Conservation (phyloP, 768 basidiomycete genomes). For the Pisolithus microcarpus region DNA sequence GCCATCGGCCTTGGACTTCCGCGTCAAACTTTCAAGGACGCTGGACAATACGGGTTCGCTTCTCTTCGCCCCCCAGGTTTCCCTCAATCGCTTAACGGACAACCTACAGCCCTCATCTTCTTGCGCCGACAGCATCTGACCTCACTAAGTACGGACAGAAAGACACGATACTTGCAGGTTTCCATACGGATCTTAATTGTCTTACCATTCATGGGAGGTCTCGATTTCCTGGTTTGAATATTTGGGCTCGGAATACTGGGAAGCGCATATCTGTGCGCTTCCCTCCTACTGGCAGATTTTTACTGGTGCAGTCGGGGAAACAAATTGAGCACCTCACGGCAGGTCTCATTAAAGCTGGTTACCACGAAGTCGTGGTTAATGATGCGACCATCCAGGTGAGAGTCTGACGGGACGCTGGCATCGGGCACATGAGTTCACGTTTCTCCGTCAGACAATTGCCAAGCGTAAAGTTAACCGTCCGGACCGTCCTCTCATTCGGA, state of each 20-base stretch:
- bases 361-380: constrained; percentile 91
- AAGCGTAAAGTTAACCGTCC: constrained; percentile 51
- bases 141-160: constrained; percentile 68
- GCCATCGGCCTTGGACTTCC: constrained; percentile 77
- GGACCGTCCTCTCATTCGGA: constrained; percentile 84
- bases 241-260: constrained; percentile 93
- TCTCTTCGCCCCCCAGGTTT: not conserved
- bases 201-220: constrained; percentile 87
- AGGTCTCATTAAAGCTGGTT: constrained; percentile 86
- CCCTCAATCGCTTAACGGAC: not conserved
- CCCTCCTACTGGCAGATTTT: constrained; percentile 67
- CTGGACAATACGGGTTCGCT: constrained; percentile 76
- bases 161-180: constrained; percentile 86
- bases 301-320: constrained; percentile 93
- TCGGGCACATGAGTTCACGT: not conserved
- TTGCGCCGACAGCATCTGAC: constrained; percentile 93
- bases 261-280: constrained; percentile 85
- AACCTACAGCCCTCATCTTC: constrained; percentile 61
- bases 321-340: constrained; percentile 86
- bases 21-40: constrained; percentile 61
- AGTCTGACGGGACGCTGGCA: not conserved
- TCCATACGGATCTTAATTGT: constrained; percentile 92
- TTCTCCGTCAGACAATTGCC: constrained; percentile 47
- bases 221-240: constrained; percentile 80
- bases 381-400: constrained; percentile 65